These are phyloP conservation scores for Xylaria sp. DNA, from an alignment of 2,329 filamentous ascomycete species.

Conservation along the genomic window DNA sequence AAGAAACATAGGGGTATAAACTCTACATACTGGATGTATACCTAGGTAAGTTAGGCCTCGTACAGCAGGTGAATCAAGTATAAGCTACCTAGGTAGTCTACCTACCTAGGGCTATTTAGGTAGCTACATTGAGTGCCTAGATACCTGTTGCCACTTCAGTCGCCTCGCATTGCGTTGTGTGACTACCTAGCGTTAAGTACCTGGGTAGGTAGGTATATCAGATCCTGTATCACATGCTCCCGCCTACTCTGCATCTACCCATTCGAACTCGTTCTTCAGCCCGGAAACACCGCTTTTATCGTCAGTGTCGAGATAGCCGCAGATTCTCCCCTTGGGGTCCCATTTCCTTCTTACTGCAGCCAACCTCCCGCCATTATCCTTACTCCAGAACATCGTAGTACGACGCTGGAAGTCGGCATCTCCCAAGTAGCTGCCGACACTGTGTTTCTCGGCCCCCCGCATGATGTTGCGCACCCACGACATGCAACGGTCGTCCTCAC, in stretches of 20 bases:
- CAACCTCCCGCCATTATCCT: conserved; percentile 44
- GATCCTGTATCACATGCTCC: too few relatives aligned
- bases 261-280: conserved; percentile 46
- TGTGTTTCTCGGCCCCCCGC: conserved; percentile 42
- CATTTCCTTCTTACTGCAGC: conserved; percentile 47
- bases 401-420: conserved; percentile 56
- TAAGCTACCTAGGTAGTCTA: too few relatives aligned
- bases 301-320: conserved; percentile 49
- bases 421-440: conserved; percentile 56
- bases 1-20: too few relatives aligned
- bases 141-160: neutral
- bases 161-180: neutral
- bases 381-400: conserved; percentile 51
- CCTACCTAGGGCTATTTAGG: too few relatives aligned
- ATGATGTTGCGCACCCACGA: conserved; percentile 49
- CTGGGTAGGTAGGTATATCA: too few relatives aligned
- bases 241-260: conserved; percentile 17
- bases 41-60: too few relatives aligned
- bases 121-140: too few relatives aligned
- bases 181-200: too few relatives aligned
- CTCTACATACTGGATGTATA: too few relatives aligned
- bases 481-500: conserved; percentile 48
- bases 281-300: conserved; percentile 47
- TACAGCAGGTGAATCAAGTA: neutral
- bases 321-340: conserved; percentile 46